Evolutionary conservation across 2,329 filamentous ascomycete genomes (phyloP).

Genomic region (Trichoderma koningii): DNA sequence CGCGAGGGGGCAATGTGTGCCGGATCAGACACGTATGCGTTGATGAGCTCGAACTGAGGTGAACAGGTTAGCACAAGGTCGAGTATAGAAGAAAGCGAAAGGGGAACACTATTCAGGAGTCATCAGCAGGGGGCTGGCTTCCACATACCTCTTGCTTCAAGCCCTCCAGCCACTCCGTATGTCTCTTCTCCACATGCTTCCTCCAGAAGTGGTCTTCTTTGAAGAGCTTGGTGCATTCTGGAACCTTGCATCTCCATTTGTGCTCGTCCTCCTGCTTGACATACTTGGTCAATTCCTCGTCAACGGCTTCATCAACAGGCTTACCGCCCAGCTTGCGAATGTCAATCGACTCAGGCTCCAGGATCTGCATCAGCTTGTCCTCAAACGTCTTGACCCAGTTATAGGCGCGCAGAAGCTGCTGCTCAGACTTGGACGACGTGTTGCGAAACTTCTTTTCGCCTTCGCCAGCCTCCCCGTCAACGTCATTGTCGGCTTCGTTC

Average conservation of each 20-base stretch:
- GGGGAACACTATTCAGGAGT: too few species aligned
- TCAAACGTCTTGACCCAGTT: slow-evolving; percentile 99
- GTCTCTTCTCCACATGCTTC: slow-evolving; percentile 96
- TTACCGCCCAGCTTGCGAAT: slow-evolving; percentile 89
- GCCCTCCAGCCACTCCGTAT: slow-evolving; percentile 80
- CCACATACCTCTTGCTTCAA: slow-evolving; percentile 78
- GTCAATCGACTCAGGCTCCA: slow-evolving; percentile 87
- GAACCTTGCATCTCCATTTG: slow-evolving; percentile 95
- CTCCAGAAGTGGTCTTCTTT: slow-evolving; percentile 97
- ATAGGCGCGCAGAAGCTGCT: slow-evolving; percentile 90
- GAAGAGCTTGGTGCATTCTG: slow-evolving; percentile 94
- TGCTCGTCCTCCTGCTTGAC: slow-evolving; percentile 98
- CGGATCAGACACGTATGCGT: slow-evolving; percentile 91
- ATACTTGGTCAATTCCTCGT: slow-evolving; percentile 81
- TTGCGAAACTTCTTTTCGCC: slow-evolving; percentile 74
- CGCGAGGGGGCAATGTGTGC: slow-evolving; percentile 91
- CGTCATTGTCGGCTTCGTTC: slow-evolving; percentile 63
- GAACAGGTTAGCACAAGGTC: slow-evolving; percentile 24
- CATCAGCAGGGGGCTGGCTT: too few species aligned
- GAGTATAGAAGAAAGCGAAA: too few species aligned
- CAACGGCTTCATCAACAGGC: slow-evolving; percentile 78
- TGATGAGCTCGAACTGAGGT: slow-evolving; percentile 79
- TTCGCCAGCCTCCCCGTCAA: slow-evolving; percentile 49
- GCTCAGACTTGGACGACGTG: slow-evolving; percentile 74
- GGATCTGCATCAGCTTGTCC: slow-evolving; percentile 89